Evolutionary conservation across 2,329 filamentous ascomycete species (phyloP), one percentile per base, ranked within the genome.

Genomic region (Aspergillus aculeatinus): DNA sequence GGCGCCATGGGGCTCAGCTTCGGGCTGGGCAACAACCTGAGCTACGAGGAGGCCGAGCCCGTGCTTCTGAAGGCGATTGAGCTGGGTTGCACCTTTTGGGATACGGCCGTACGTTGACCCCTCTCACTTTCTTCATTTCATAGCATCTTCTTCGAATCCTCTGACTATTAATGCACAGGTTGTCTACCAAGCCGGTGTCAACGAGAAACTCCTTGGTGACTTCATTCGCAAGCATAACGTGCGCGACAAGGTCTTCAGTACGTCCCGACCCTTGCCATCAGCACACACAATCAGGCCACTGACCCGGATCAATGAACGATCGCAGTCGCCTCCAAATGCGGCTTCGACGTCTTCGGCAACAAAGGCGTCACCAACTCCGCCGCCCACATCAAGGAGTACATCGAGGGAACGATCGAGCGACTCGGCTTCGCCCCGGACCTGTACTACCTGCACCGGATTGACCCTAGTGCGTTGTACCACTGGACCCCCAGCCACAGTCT

Each of bases 191-290:
- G 74, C 76, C 1, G 80, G 80, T 39, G 74, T 81, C 12, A 82
- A 83, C 52, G 81, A 83, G 57, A 81, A 80, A 67, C 74, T 83
- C 0, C 68, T 83, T 0, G 81, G 80, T 3, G 79, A 82, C 33
- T 83, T 82, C 60, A 81, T 83, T 61, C 67, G 76, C 25, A 83
- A 82, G 64, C 80, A 83, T 67, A 80, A 82, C 52, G 71, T 80
- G 10, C 78, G 81, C 1, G 80, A 82, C 57, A 81, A 82, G 62
- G 44, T 82, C n/a, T 82, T 82, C 62, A 67, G 79, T 80, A 60
- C 55, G 77, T 70, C 5, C 21, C 7, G 2, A 2, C 21, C 23
- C 12, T 19, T 9, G 7, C 27, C 27, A 9, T 29, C 27, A 29
- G 2, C 27, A 9, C 27, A 9, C 2, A 29, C 7, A 29, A 2